Percentiles rank a stretch among this genome's conserved stretches.
phyloP scores from a whole-genome alignment of 2,329 filamentous ascomycete genomes.

The Zymoseptoria passerinii region DNA sequence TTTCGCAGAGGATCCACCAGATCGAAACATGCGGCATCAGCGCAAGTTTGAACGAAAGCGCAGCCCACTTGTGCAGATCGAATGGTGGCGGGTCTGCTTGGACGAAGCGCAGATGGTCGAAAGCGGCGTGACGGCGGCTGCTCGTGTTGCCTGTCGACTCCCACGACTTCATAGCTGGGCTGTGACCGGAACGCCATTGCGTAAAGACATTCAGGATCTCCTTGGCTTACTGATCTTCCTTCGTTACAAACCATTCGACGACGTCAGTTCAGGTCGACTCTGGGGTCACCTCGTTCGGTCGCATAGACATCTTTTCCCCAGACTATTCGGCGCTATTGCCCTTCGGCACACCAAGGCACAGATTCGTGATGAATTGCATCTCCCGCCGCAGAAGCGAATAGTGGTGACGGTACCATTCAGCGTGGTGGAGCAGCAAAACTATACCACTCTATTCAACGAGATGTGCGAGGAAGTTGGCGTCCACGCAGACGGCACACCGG shows the following conservation, averaged over 20 bases:
- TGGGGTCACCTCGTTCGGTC: constrained; percentile 59
- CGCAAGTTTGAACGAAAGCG: constrained; percentile 49
- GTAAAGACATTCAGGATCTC: constrained; percentile 69
- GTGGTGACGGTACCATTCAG: constrained; percentile 88
- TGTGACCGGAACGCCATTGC: constrained; percentile 82
- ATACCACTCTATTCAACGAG: constrained; percentile 63
- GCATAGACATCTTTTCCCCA: constrained; percentile 56
- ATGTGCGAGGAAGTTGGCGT: constrained; percentile 66
- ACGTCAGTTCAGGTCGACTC: constrained; percentile 45
- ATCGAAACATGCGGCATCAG: constrained; percentile 55
- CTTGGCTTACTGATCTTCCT: constrained; percentile 76
- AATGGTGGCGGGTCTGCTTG: constrained; percentile 75
- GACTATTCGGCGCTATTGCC: constrained; percentile 63
- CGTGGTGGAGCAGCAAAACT: constrained; percentile 83
- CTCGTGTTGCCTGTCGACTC: constrained; percentile 68
- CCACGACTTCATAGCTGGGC: constrained; percentile 85
- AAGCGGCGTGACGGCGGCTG: constrained; percentile 74
- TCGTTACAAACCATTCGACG: constrained; percentile 64
- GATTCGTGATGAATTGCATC: constrained; percentile 65
- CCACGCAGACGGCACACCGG: constrained; percentile 54
- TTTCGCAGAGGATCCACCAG: constrained; percentile 61
- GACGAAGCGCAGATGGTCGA: constrained; percentile 89
- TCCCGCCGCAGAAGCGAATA: constrained; percentile 77
- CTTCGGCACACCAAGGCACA: constrained; percentile 79
- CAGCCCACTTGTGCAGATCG: constrained; percentile 71